Conservation (phyloP, 345 rosid species). For the Reutealis trisperma region DNA sequence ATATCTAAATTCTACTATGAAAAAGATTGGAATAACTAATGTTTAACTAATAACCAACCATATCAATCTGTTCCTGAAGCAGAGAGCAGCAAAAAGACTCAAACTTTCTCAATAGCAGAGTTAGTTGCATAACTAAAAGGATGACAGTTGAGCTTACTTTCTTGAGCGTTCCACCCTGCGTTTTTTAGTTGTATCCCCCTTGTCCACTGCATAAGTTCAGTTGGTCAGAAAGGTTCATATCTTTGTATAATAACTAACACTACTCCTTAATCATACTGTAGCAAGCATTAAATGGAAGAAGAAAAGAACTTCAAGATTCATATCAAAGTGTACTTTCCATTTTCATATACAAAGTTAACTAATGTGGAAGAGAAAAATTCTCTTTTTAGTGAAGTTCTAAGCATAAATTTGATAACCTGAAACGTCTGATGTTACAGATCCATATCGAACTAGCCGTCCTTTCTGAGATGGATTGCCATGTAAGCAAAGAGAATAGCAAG, state of each 20-base stretch:
- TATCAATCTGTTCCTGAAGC: slow-evolving; percentile 1
- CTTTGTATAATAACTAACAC: neutral
- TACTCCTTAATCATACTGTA: neutral
- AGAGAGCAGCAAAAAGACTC: neutral
- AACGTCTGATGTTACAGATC: slow-evolving; percentile 54
- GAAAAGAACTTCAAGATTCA: too few relatives aligned
- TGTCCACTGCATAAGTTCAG: slow-evolving; percentile 49
- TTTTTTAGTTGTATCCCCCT: slow-evolving; percentile 67
- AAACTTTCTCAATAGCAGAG: neutral
- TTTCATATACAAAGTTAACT: neutral
- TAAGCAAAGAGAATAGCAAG: slow-evolving; percentile 11
- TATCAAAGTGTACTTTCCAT: neutral
- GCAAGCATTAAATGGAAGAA: too few relatives aligned
- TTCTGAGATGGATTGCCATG: slow-evolving; percentile 34
- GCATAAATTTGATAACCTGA: slow-evolving; percentile 43
- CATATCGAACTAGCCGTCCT: slow-evolving; percentile 52
- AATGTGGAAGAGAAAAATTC: neutral
- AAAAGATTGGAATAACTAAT: neutral
- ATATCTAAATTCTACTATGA: neutral
- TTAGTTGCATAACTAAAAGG: neutral
- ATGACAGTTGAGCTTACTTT: slow-evolving; percentile 47
- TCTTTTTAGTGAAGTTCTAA: slow-evolving; percentile 7
- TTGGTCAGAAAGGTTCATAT: slow-evolving; percentile 26
- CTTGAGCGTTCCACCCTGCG: slow-evolving; percentile 76
- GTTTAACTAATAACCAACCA: too few relatives aligned